These are phyloP conservation scores for Sporothrix globosa DNA, from an alignment of 2,329 filamentous ascomycete genomes.

Conservation along the genomic window DNA sequence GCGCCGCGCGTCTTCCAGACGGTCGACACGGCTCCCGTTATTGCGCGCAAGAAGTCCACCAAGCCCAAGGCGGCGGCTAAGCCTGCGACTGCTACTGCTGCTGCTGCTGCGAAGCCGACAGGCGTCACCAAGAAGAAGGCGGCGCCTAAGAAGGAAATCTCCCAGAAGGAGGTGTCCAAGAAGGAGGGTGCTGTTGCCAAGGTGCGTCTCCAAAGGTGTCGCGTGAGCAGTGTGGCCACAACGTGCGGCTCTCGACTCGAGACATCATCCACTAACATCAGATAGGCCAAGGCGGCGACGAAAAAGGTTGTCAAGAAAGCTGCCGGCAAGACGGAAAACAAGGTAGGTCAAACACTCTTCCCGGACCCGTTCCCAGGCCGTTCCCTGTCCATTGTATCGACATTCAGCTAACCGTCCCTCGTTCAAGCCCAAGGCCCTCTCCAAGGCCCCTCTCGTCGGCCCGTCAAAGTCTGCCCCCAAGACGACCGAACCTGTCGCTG, in stretches of 20 bases:
- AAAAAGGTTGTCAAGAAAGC: slow-evolving; percentile 41
- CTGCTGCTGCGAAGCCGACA: slow-evolving; percentile 42
- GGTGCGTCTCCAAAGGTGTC: slow-evolving; percentile 35
- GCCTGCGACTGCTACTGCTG: slow-evolving; percentile 37
- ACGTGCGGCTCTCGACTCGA: background rate
- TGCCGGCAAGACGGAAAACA: slow-evolving; percentile 38
- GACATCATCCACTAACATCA: background rate
- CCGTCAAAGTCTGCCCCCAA: slow-evolving; percentile 37
- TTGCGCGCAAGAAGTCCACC: slow-evolving; percentile 46
- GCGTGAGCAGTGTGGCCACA: too few species aligned
- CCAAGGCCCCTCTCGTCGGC: slow-evolving; percentile 31
- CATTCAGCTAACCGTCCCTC: background rate
- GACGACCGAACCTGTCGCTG: slow-evolving; percentile 39
- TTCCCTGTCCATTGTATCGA: too few species aligned
- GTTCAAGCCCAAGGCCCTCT: slow-evolving; percentile 39
- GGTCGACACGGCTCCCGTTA: slow-evolving; percentile 53
- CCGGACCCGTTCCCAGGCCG: too few species aligned
- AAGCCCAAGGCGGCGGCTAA: slow-evolving; percentile 39
- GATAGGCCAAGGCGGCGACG: slow-evolving; percentile 36
- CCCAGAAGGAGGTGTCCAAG: slow-evolving; percentile 43
- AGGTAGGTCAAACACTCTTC: slow-evolving; percentile 31
- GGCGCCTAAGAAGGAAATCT: slow-evolving; percentile 42
- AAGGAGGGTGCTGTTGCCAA: slow-evolving; percentile 42
- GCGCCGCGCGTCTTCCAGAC: slow-evolving; percentile 56
- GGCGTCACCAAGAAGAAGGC: slow-evolving; percentile 47